Conservation (phyloP, 1,284 basidiomycete species). For the Marasmius sp. region DNA sequence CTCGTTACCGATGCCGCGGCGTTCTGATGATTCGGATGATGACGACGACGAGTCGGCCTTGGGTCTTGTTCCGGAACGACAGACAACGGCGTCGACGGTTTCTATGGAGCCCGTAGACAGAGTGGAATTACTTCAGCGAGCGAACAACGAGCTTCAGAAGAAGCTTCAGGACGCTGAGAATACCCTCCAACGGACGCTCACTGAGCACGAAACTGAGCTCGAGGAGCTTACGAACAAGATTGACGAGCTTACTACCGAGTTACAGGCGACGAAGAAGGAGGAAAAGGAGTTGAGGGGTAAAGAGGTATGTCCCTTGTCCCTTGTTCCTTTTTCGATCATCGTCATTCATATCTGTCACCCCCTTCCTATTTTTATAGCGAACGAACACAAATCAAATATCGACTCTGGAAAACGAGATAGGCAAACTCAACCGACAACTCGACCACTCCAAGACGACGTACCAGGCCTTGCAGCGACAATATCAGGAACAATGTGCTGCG, state of each 20-base stretch:
- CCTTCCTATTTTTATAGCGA: constrained; percentile 38
- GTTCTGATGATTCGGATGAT: constrained; percentile 17
- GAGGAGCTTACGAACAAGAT: constrained; percentile 72
- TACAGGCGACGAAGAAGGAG: constrained; percentile 76
- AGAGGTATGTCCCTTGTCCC: constrained; percentile 52
- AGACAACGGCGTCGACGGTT: constrained; percentile 53
- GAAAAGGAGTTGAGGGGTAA: constrained; percentile 86
- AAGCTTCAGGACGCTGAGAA: constrained; percentile 75
- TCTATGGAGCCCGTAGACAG: constrained; percentile 67
- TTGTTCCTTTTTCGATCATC: neutral
- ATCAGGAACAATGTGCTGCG: constrained; percentile 81
- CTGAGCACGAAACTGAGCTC: constrained; percentile 75
- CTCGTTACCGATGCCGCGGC: constrained; percentile 34
- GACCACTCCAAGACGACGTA: constrained; percentile 72
- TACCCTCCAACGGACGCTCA: constrained; percentile 61
- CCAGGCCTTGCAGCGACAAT: constrained; percentile 77
- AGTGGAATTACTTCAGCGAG: constrained; percentile 66
- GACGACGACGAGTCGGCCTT: constrained; percentile 54
- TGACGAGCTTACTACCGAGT: constrained; percentile 73
- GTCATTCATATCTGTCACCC: constrained; percentile 1
- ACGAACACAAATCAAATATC: constrained; percentile 63
- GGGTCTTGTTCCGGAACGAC: constrained; percentile 60
- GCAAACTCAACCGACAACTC: constrained; percentile 68
- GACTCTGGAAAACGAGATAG: constrained; percentile 75
- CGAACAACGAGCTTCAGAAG: constrained; percentile 70